Conservation (phyloP, 495 filamentous ascomycete species). For the Aspergillus bertholletiae region DNA sequence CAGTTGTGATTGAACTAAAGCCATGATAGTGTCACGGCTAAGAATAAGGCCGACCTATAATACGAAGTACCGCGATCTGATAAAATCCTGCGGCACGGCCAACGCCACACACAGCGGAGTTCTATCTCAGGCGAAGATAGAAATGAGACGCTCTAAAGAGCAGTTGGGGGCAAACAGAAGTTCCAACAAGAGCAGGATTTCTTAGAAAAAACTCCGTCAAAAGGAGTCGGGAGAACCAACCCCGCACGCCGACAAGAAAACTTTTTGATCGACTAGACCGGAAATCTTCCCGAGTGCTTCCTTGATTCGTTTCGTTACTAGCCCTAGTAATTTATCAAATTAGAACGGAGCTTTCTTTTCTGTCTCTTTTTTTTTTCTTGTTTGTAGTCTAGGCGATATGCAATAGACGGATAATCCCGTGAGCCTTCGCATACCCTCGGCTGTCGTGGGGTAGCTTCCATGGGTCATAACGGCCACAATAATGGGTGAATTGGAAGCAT, state of each 20-base stretch:
- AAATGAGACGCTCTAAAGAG: neutral
- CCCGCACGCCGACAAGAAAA: neutral
- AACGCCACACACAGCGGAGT: neutral
- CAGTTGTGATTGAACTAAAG: slow-evolving; percentile 1
- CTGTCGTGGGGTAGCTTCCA: neutral
- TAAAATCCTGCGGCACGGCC: neutral
- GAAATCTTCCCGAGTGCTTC: neutral
- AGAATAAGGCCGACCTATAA: slow-evolving; percentile 10
- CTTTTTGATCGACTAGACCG: neutral
- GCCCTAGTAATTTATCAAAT: neutral
- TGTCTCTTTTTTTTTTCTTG: too few relatives aligned
- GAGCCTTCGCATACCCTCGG: neutral
- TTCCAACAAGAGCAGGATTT: neutral
- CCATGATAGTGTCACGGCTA: slow-evolving; percentile 18
- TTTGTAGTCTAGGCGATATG: neutral
- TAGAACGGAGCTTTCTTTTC: too few relatives aligned
- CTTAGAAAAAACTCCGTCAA: too few relatives aligned
- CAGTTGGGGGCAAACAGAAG: neutral
- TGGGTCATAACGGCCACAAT: neutral
- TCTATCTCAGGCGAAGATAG: neutral
- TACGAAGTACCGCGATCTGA: neutral
- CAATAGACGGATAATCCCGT: neutral
- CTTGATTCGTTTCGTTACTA: neutral
- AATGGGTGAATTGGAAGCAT: neutral
- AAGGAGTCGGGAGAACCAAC: too few relatives aligned